These are phyloP conservation scores for Moesziomyces globuligerus DNA, from an alignment of 1,284 basidiomycete genomes.

Conservation along the genomic window DNA sequence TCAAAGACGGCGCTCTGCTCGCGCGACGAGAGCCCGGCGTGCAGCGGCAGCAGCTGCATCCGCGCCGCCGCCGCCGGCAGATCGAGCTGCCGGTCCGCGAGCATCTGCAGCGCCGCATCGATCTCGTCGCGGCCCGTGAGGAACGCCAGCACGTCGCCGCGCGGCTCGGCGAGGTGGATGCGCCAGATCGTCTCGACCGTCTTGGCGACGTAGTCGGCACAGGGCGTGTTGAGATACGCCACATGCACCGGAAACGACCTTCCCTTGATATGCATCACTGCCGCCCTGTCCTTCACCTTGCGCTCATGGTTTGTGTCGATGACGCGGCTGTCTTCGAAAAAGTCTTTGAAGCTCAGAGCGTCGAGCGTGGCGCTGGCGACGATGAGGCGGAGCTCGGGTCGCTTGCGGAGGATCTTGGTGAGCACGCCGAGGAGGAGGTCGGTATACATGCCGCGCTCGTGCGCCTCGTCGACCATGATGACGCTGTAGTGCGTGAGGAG, in stretches of 20 bases:
- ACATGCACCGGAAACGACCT: conserved; percentile 68
- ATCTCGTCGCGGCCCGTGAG: conserved; percentile 69
- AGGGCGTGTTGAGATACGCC: conserved; percentile 66
- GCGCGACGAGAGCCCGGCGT: conserved; percentile 84
- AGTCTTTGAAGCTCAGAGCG: conserved; percentile 85
- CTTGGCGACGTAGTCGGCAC: conserved; percentile 65
- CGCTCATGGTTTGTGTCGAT: conserved; percentile 1
- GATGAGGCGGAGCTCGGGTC: conserved; percentile 86
- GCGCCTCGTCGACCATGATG: conserved; percentile 69
- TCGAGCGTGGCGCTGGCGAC: conserved; percentile 96
- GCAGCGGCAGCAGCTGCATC: conserved; percentile 77
- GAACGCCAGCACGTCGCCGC: conserved; percentile 70
- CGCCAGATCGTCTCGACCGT: conserved; percentile 68
- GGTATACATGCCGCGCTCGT: conserved; percentile 68
- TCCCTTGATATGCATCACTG: conserved; percentile 67
- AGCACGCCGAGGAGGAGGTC: conserved; percentile 68
- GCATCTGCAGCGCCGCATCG: conserved; percentile 81
- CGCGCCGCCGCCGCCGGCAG: conserved; percentile 73
- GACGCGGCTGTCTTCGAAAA: conserved; percentile 73
- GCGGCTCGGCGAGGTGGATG: conserved; percentile 71
- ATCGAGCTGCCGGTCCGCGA: conserved; percentile 82
- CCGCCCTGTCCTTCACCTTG: conserved; percentile 31
- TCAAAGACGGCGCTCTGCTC: conserved; percentile 89
- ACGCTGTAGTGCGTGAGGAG: conserved; percentile 64
- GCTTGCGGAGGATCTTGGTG: conserved; percentile 80